A percentile compares a stretch with the other conserved stretches of the same genome.
These are phyloP conservation scores for Candida palmyrensis DNA, from an alignment of 805 yeast genomes.

Conservation along the genomic window DNA sequence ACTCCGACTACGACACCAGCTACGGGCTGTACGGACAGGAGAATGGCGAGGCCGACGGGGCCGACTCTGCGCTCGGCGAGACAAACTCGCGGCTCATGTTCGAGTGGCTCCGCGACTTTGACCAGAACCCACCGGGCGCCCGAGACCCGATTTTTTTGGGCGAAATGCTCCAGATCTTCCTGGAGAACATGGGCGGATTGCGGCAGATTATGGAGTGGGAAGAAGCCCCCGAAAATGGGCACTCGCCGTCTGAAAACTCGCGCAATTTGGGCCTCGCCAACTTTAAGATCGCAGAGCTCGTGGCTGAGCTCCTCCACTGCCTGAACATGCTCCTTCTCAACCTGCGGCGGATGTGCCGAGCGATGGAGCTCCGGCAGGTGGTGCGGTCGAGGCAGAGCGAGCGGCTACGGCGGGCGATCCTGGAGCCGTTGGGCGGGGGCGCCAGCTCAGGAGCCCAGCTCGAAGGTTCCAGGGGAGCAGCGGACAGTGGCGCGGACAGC, in stretches of 20 bases:
- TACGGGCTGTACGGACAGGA: constrained; percentile 67
- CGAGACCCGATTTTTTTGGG: constrained; percentile 94
- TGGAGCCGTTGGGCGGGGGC: constrained; percentile 24
- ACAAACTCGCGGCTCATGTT: constrained; percentile 38
- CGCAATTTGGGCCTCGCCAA: constrained; percentile 82
- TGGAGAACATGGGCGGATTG: constrained; percentile 68
- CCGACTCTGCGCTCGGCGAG: too few species aligned
- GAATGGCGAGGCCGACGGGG: constrained; percentile 18
- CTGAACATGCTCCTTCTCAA: constrained; percentile 94
- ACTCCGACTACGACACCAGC: constrained; percentile 88
- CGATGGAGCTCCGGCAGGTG: constrained; percentile 64
- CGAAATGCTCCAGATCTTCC: constrained; percentile 70
- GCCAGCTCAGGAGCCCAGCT: too few species aligned
- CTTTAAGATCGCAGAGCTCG: constrained; percentile 83
- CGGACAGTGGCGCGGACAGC: constrained; percentile 12
- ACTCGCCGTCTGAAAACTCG: constrained; percentile 3
- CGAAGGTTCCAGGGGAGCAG: constrained; percentile 17
- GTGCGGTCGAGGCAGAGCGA: constrained; percentile 43
- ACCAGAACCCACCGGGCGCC: constrained; percentile 87
- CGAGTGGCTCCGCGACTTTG: constrained; percentile 45
- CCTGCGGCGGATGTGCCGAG: constrained; percentile 63
- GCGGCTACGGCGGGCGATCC: constrained; percentile 41
- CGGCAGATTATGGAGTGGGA: constrained; percentile 56
- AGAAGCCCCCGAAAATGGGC: constrained; percentile 16
- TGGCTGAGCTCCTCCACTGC: constrained; percentile 93